Evolutionary conservation across 2,329 filamentous ascomycete species (phyloP), one percentile per base, ranked within the genome.

Genomic region (Colletotrichum abscissum): DNA sequence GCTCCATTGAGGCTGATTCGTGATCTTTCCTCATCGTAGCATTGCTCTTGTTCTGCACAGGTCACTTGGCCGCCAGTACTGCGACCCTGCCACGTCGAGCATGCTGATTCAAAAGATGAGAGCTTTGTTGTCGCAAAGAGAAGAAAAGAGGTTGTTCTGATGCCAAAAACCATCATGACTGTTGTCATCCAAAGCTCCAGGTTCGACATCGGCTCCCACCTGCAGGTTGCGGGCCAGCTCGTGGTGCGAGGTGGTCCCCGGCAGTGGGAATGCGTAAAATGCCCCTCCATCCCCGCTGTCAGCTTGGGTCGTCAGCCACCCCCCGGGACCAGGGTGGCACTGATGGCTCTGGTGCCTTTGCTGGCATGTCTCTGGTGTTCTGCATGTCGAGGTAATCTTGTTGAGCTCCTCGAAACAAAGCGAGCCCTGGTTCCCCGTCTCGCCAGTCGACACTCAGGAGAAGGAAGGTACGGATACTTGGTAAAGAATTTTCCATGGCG

Each of bases 351-450:
- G n/a, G 28, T 67, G 28, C 42, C 58, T 42, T 42, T 68, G 69
- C 64, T 49, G 38, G 54, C 58, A 63, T 30, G 24, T 24, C 63
- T 72, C 54, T 72, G 54, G 59, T 59, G 54, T 63, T 64, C 26
- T 62, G 70, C 46, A 73, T 70, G 22, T 70, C 26, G 42, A 65
- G 70, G 70, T 54, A 70, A 73, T 73, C 35, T 69, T 65, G 55
- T 56, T 73, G 42, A 28, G 46, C 19, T 35, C 55, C 70, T 73
- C 70, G 67, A 70, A 73, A 73, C 67, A 70, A 73, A 64, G 66
- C 70, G 26, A 73, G 70, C 66, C 70, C 70, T 69, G 66, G 70
- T 11, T 49, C 60, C 64, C 26, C 56, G 66, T 69, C 66, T 73
- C 67, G 70, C 14, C 49, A 42, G 28, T 35, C 19, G 66, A 26